A percentile compares a stretch with the other conserved stretches of the same genome.
phyloP scores from a whole-genome alignment of 169 alveolate species.

The Eimeria sp. region DNA sequence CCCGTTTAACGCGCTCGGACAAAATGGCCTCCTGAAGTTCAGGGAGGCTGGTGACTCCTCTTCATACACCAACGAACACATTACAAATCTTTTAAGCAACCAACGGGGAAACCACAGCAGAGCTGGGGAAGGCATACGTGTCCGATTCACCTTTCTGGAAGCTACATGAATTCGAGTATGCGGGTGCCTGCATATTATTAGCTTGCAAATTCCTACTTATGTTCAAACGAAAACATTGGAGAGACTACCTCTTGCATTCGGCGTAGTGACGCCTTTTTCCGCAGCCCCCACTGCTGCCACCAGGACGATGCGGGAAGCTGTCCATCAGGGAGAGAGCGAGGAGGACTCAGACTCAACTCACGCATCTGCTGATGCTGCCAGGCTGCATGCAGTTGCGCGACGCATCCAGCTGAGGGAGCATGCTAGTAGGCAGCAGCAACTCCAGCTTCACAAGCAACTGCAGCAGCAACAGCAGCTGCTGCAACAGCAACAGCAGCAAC shows the following conservation, averaged over 20 bases:
- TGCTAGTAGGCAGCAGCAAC: slow-evolving; percentile 57
- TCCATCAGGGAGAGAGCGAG: slow-evolving; percentile 36
- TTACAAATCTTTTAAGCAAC: not conserved
- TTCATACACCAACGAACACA: not conserved
- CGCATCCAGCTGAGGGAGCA: slow-evolving; percentile 76
- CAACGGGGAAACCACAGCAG: not conserved
- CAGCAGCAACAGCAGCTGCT: slow-evolving; percentile 76
- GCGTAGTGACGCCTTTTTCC: slow-evolving; percentile 1
- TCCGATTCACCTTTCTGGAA: not conserved
- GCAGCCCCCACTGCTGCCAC: slow-evolving; percentile 12
- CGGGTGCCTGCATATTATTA: not conserved
- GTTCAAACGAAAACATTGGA: not conserved
- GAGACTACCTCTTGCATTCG: not conserved
- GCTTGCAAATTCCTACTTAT: slow-evolving; percentile 1
- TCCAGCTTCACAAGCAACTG: slow-evolving; percentile 72
- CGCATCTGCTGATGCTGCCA: slow-evolving; percentile 76
- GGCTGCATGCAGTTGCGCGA: slow-evolving; percentile 73
- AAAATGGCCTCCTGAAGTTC: slow-evolving; percentile 8
- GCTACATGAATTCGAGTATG: not conserved
- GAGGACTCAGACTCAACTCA: slow-evolving; percentile 54
- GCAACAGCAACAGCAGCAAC: slow-evolving; percentile 77
- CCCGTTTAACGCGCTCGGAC: not conserved
- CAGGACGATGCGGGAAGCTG: slow-evolving; percentile 51
- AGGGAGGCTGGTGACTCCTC: not conserved
- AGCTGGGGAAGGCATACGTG: not conserved